Conservation (phyloP, 257 asterid genomes). For the Solanum appendiculatum region DNA sequence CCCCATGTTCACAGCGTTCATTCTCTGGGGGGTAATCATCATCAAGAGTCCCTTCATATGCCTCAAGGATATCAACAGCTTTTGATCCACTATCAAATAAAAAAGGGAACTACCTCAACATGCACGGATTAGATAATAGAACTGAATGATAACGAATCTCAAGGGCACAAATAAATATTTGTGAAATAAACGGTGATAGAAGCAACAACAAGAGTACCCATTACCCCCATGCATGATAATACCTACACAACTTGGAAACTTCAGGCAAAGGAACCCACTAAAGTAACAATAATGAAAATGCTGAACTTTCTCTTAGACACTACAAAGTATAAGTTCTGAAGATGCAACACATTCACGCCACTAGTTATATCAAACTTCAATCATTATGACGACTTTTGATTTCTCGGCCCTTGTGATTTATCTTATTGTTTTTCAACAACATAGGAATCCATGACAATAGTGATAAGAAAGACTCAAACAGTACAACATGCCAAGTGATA, state of each 20-base stretch:
- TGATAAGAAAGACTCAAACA: not conserved
- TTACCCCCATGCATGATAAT: not conserved
- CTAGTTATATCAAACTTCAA: not conserved
- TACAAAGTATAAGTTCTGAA: not conserved
- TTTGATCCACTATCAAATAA: constrained; percentile 61
- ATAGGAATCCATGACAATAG: not conserved
- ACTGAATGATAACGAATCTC: not conserved
- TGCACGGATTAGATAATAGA: not conserved
- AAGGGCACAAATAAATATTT: not conserved
- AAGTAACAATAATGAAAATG: not conserved
- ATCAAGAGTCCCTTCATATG: constrained; percentile 98
- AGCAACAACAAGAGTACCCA: not conserved
- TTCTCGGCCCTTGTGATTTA: not conserved
- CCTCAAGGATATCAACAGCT: constrained; percentile 96
- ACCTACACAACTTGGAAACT: not conserved
- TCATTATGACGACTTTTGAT: not conserved
- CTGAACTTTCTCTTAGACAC: not conserved
- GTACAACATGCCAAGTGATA: not conserved
- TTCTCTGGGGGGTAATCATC: constrained; percentile 95
- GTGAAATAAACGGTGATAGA: not conserved
- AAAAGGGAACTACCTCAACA: constrained; percentile 5
- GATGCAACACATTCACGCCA: not conserved
- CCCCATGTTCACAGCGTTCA: constrained; percentile 95
- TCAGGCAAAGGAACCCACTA: not conserved
- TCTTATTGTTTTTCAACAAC: not conserved